phyloP scores from a whole-genome alignment of 768 basidiomycete species.

The Stropharia rugosoannulata region DNA sequence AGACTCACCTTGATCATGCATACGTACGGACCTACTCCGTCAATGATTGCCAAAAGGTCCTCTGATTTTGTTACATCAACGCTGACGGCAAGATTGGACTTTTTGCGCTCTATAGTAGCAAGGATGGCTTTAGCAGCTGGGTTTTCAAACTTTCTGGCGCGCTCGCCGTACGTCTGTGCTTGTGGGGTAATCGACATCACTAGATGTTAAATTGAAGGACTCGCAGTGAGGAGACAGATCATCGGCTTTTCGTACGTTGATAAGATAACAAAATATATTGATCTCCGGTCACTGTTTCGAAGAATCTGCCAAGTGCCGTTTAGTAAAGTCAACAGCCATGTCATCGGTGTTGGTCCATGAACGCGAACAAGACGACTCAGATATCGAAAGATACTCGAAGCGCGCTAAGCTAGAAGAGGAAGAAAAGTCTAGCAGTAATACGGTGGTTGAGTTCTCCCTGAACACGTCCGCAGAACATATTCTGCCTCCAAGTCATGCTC shows the following conservation, averaged over 20 bases:
- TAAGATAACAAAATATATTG: conserved; percentile 16
- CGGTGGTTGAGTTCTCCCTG: neutral
- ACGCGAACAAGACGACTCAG: conserved; percentile 50
- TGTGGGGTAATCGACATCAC: conserved; percentile 34
- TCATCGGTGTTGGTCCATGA: conserved; percentile 41
- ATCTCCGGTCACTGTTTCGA: neutral
- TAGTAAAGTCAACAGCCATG: conserved; percentile 5
- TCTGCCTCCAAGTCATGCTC: conserved; percentile 73
- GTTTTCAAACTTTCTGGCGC: conserved; percentile 61
- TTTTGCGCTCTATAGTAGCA: conserved; percentile 81
- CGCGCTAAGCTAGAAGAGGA: conserved; percentile 37
- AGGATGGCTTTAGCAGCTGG: conserved; percentile 79
- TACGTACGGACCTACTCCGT: conserved; percentile 84
- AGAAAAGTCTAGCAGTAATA: conserved; percentile 6
- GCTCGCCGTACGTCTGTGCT: conserved; percentile 58
- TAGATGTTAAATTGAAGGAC: neutral
- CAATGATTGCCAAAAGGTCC: conserved; percentile 83
- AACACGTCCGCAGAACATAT: conserved; percentile 29
- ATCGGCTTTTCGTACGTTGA: neutral
- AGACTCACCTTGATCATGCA: conserved; percentile 88
- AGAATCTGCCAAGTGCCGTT: neutral
- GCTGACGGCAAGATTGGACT: conserved; percentile 91
- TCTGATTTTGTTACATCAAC: conserved; percentile 86
- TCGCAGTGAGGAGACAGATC: conserved; percentile 1
- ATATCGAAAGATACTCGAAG: conserved; percentile 43